phyloP scores from a whole-genome alignment of 1,139 yeast genomes.

The Magnusiomyces starmeri region DNA sequence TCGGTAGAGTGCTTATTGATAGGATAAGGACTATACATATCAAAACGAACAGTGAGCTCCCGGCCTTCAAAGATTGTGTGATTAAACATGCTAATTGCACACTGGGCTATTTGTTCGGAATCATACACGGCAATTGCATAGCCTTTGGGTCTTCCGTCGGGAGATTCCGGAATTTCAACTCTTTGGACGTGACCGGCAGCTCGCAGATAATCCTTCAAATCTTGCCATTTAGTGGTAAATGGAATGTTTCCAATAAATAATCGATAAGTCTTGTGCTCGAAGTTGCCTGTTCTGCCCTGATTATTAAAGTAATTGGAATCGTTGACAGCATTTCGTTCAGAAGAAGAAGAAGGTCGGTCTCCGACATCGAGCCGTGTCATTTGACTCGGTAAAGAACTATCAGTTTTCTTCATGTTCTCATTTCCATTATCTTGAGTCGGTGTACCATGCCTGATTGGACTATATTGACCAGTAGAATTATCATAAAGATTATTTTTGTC shows the following conservation, averaged over 20 bases:
- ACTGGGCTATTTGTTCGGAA: conserved; percentile 43
- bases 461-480: no score
- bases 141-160: conserved; percentile 45
- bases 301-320: no score
- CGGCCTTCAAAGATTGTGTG: conserved; percentile 51
- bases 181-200: conserved; percentile 40
- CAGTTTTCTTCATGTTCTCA: no score
- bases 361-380: no score
- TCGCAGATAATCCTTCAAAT: conserved; percentile 44
- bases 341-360: no score
- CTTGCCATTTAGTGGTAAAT: conserved; percentile 49
- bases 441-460: no score
- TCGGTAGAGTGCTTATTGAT: conserved; percentile 25
- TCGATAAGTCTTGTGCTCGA: no score
- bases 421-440: no score
- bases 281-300: no score
- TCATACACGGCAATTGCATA: conserved; percentile 59
- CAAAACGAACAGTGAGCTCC: conserved; percentile 52
- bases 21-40: conserved; percentile 28
- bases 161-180: conserved; percentile 47
- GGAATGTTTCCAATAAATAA: conserved; percentile 38
- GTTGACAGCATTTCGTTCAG: no score
- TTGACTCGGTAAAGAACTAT: no score
- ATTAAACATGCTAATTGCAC: conserved; percentile 45
- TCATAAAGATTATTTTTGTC: no score